Percentiles rank a stretch among this genome's conserved stretches.
These are phyloP conservation scores for Diplogelasinospora grovesii DNA, from an alignment of 495 filamentous ascomycete genomes.

Conservation along the genomic window DNA sequence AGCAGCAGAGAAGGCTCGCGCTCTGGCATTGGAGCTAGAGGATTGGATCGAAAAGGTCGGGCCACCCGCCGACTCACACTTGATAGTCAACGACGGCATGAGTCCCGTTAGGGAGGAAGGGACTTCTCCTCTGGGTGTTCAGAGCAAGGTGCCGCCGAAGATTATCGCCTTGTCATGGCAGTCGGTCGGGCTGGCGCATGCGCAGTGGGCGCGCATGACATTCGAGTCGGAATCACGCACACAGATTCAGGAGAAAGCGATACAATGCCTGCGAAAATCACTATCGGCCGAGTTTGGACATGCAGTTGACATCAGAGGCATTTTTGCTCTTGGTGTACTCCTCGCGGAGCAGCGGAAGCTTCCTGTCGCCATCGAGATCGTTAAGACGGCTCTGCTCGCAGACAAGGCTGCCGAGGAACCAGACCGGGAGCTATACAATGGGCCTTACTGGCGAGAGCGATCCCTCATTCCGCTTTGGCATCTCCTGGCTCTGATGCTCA, in stretches of 20 bases:
- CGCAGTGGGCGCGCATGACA: constrained; percentile 78
- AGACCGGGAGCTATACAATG: constrained; percentile 29
- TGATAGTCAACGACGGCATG: too few species aligned
- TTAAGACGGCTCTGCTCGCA: constrained; percentile 51
- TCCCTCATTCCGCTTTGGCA: constrained; percentile 73
- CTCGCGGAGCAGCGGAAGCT: constrained; percentile 77
- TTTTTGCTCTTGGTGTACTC: constrained; percentile 72
- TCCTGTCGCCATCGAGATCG: constrained; percentile 65
- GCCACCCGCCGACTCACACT: constrained; percentile 16
- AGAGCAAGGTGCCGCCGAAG: constrained; percentile 35
- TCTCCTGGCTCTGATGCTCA: constrained; percentile 75
- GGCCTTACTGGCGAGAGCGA: constrained; percentile 44
- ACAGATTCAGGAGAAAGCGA: constrained; percentile 64
- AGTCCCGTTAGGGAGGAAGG: too few species aligned
- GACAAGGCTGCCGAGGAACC: constrained; percentile 30
- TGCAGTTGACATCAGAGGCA: constrained; percentile 57
- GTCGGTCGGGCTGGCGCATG: constrained; percentile 74
- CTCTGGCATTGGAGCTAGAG: constrained; percentile 58
- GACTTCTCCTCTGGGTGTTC: constrained; percentile 9
- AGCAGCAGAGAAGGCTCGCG: constrained; percentile 69
- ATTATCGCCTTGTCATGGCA: constrained; percentile 65
- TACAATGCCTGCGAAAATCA: constrained; percentile 64
- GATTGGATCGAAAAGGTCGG: constrained; percentile 45
- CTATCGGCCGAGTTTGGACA: constrained; percentile 56
- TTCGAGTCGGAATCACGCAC: constrained; percentile 61